Conservation (phyloP, 2,329 filamentous ascomycete species). For the Sporothrix luriei region DNA sequence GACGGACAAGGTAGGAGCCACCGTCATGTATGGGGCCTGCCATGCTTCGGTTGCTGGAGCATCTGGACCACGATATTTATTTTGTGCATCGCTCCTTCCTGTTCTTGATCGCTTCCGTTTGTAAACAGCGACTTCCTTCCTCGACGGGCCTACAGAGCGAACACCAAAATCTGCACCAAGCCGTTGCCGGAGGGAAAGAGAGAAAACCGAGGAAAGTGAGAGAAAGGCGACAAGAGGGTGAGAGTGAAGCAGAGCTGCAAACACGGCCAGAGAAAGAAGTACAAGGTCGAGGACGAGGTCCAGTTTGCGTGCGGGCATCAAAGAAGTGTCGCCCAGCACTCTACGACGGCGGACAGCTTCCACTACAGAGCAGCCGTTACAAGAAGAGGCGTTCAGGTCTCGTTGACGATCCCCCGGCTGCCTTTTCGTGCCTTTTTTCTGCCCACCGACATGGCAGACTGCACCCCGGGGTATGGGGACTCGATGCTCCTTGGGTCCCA, state of each 20-base stretch:
- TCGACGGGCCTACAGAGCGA: background rate
- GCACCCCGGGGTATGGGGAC: background rate
- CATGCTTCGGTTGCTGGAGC: background rate
- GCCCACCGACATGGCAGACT: background rate
- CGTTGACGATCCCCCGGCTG: background rate
- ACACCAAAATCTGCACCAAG: background rate
- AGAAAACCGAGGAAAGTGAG: background rate
- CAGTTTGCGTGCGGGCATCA: background rate
- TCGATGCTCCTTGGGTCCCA: no score
- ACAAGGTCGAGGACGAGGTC: no score
- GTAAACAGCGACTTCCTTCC: background rate
- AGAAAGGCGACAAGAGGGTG: background rate
- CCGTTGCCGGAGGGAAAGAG: background rate
- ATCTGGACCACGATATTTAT: background rate
- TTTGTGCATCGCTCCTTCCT: slow-evolving; percentile 8
- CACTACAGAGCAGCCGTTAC: background rate
- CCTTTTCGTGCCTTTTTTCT: background rate
- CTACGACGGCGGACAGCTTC: background rate
- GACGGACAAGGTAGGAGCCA: background rate
- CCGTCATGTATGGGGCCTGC: background rate
- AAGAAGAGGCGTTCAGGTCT: background rate
- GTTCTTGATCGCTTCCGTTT: background rate
- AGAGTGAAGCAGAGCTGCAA: no score
- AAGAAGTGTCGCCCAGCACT: background rate
- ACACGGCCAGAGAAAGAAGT: background rate